Evolutionary conservation across 305 asterid species (phyloP).

Genomic region (Rubia tinctorum): DNA sequence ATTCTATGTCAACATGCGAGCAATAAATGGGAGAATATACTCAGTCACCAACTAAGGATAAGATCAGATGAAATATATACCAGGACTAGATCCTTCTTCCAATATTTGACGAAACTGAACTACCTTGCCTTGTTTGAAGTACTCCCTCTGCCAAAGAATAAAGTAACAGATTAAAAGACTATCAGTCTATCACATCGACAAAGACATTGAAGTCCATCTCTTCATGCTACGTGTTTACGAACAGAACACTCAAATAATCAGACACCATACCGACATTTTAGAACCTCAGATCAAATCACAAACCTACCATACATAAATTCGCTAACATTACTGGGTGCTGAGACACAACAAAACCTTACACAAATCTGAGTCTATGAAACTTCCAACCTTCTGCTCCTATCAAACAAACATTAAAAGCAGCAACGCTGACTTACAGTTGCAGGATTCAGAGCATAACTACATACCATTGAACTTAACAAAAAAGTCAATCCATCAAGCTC

Average conservation of each 20-base stretch:
- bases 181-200: not conserved
- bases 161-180: constrained; percentile 12
- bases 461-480: not conserved
- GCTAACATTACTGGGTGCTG: not conserved
- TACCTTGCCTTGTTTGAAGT: constrained; percentile 93
- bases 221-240: not conserved
- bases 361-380: not conserved
- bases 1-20: constrained; percentile 6
- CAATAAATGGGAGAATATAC: not conserved
- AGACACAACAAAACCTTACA: not conserved
- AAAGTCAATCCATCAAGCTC: not conserved
- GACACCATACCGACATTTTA: not conserved
- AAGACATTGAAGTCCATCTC: not conserved
- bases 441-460: not conserved
- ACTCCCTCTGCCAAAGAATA: constrained; percentile 76
- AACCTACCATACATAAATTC: not conserved
- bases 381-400: not conserved
- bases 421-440: not conserved
- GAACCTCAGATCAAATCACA: not conserved
- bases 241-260: not conserved
- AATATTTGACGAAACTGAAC: constrained; percentile 89
- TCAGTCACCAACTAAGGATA: constrained; percentile 7
- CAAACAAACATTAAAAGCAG: not conserved
- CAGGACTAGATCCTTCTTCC: constrained; percentile 99
- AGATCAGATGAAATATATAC: constrained; percentile 32